Base-by-base conservation (phyloP, 2,329 filamentous ascomycete genomes). In the Chalaropsis thielavioides region DNA sequence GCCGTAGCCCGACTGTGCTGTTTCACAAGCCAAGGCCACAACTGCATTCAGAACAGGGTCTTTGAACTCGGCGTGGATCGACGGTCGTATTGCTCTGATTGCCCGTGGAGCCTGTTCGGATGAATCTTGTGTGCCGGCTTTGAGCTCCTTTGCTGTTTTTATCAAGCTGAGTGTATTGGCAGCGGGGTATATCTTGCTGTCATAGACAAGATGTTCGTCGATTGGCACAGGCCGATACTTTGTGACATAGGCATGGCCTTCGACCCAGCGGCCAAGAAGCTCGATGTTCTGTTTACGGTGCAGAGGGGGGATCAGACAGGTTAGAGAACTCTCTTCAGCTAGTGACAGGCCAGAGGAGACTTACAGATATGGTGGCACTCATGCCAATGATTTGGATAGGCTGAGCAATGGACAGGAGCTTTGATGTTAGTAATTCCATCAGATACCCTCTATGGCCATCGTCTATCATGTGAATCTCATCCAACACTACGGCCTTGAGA, bases 401-500 rank as follows among this genome's bases (percentile, higher is more conserved):
- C 66, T 88, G 82, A 31, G 83, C 84, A 24, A 91, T 74, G 65
- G 84, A 81, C n/a, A 90, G 75, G 38, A 91, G 71, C 71, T 91
- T 91, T 2, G 87, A 88, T 4, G 85, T 83, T 74, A 90, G 83
- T 5, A 91, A 76, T 71, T 92, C 88, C 64, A 91, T 76, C 1
- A 91, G 77, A 71, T 91, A 91, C 3, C 88, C 88, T 13, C 88
- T 83, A 69, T 86, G 81, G 68, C 87, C 85, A 71, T 91, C 88
- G 69, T 90, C 85, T 56, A 91, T 79, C 87, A 92, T 90, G 72
- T 92, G 88, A n/a, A 91, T 75, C 71, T 92, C 88, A 70, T 92
- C 88, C 41, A 91, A 76, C 15, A 91, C 86, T 19, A 90, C 82
- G 11, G 85, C 77, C 59, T 81, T 82, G 54, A 92, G 75, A 22